phyloP scores from a whole-genome alignment of 805 yeast genomes.

The Hanseniaspora valbyensis region DNA sequence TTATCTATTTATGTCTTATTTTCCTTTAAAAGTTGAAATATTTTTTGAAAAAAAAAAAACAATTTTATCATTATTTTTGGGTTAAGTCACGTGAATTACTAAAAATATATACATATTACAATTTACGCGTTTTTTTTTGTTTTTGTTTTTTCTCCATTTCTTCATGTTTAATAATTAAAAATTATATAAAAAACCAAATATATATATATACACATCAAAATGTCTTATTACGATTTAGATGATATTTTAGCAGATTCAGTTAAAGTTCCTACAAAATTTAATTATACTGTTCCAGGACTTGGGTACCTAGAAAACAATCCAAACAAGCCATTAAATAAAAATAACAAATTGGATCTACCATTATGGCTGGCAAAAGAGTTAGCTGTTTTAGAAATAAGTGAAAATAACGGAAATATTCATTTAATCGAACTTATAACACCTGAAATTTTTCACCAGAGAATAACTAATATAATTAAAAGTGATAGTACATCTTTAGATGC shows the following conservation, averaged over 20 bases:
- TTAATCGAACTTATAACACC: slow-evolving; percentile 65
- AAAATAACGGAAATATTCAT: slow-evolving; percentile 24
- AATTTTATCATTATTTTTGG: background rate
- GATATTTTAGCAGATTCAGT: slow-evolving; percentile 62
- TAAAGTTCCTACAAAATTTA: slow-evolving; percentile 70
- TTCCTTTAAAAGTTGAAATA: background rate
- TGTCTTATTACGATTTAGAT: slow-evolving; percentile 61
- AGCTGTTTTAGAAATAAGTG: slow-evolving; percentile 38
- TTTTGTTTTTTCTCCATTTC: too few relatives aligned
- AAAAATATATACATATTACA: too few relatives aligned
- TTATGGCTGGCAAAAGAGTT: slow-evolving; percentile 78
- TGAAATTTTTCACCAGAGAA: slow-evolving; percentile 50
- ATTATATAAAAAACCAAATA: too few relatives aligned
- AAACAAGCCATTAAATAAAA: slow-evolving; percentile 42
- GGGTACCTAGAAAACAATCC: slow-evolving; percentile 78
- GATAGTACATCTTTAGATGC: slow-evolving; percentile 57
- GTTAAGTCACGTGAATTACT: too few relatives aligned
- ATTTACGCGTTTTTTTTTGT: too few relatives aligned
- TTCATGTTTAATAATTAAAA: too few relatives aligned
- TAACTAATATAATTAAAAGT: slow-evolving; percentile 72
- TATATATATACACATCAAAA: slow-evolving; percentile 14
- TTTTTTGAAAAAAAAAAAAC: background rate
- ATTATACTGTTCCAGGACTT: slow-evolving; percentile 69
- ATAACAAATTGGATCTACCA: slow-evolving; percentile 66
- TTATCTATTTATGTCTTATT: background rate